Conservation (phyloP, 2,329 filamentous ascomycete species). For the Neonectria neomacrospora region DNA sequence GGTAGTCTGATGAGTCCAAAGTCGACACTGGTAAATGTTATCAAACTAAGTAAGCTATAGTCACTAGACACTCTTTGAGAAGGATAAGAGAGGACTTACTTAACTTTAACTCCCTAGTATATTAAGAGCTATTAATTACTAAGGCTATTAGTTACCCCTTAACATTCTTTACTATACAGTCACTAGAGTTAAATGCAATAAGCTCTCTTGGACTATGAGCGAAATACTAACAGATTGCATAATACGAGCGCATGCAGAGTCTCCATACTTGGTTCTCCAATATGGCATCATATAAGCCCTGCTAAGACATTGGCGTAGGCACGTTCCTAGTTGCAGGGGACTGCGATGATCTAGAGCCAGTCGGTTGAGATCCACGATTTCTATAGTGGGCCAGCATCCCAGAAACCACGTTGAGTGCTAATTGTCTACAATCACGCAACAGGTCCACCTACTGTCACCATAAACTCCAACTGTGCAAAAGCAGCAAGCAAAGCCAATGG, state of each 20-base stretch:
- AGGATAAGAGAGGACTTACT: too few species aligned
- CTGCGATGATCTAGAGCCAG: not conserved
- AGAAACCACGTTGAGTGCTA: not conserved
- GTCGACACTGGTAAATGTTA: too few species aligned
- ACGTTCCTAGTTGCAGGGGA: not conserved
- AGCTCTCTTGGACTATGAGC: not conserved
- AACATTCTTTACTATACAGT: not conserved
- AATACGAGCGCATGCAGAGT: not conserved
- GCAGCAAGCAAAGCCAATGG: not conserved
- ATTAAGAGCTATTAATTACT: too few species aligned
- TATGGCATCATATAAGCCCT: not conserved
- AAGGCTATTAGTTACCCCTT: not conserved
- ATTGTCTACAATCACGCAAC: slow-evolving; percentile 12
- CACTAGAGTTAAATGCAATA: not conserved
- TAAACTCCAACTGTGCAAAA: not conserved
- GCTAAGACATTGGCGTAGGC: not conserved
- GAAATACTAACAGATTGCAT: not conserved
- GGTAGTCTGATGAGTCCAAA: too few species aligned
- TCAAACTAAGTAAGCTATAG: too few species aligned
- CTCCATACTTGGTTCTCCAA: not conserved
- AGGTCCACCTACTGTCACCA: slow-evolving; percentile 18
- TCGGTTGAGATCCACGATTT: not conserved
- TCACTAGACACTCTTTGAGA: too few species aligned
- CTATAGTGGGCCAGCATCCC: not conserved
- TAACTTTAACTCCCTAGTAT: too few species aligned